Base-by-base conservation (phyloP, 768 basidiomycete species). In the Tremella fuciformis region DNA sequence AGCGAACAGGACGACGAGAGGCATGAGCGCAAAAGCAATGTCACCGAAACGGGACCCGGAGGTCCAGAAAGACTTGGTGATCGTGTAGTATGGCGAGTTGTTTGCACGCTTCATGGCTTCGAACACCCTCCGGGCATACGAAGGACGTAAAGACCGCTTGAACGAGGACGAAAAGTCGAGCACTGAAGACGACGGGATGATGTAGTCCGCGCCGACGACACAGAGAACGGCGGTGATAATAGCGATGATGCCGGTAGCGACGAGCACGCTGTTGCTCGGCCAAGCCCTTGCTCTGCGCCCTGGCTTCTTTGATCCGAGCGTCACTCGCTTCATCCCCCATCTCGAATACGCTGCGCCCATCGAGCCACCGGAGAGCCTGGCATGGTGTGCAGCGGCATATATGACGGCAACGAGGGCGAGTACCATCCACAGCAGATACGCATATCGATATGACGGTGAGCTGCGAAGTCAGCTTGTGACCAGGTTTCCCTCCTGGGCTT, bases 31-130 rank as follows among this genome's bases (percentile, higher is more conserved):
- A 67, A 88, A 89, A 0, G 86, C 83, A 39, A 88, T 84, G 56
- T 86, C 78, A 0, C 88, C 88, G 18, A 83, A 81, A 29, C 88
- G 78, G 16, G 80, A 82, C n/a, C 83, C 85, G 1, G 83, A 80
- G 0, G 86, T 84, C 88, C 88, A 90, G 77, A 83, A 83, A 0
- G 84, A 80, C 72, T 87, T 88, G 47, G 69, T 63, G 57, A 89
- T 86, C 16, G 84, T 85, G 71, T 83, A 83, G 62, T 82, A 80
- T 2, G 85, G 82, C 38, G 79, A 80, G 50, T 69, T 79, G 34
- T 62, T 63, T 40, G 77, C 79, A 19, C 72, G 66, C 49, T 72
- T 75, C 29, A 34, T 34, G 4, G 29, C 29, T 34, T 34, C 29
- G 29, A 34, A 4, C 29, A 34, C 29, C 29, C 29, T 34, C 6